A percentile compares a stretch with the other conserved stretches of the same genome.
Conservation (phyloP, 2,329 filamentous ascomycete species). For the Pyrenophora seminiperda region DNA sequence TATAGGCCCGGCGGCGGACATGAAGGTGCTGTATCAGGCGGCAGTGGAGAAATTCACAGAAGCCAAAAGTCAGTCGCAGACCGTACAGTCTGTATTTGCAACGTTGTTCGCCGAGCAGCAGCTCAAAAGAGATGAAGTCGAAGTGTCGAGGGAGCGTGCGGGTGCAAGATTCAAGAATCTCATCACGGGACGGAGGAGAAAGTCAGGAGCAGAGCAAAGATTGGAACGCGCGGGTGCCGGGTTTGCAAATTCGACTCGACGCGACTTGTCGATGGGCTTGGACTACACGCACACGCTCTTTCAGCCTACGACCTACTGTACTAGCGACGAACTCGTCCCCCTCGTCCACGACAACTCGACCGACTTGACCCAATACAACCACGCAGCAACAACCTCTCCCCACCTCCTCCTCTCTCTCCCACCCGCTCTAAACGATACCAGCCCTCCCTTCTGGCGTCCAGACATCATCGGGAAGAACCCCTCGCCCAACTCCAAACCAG, state of each 20-base stretch:
- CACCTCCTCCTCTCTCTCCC: slow-evolving; percentile 53
- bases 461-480: slow-evolving; percentile 33
- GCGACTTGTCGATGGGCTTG: slow-evolving; percentile 59
- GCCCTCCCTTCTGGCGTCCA: slow-evolving; percentile 40
- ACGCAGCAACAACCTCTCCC: slow-evolving; percentile 49
- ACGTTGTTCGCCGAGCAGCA: slow-evolving; percentile 62
- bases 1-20: slow-evolving; percentile 58
- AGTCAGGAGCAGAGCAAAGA: slow-evolving; percentile 44
- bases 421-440: slow-evolving; percentile 34
- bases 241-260: slow-evolving; percentile 44
- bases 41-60: slow-evolving; percentile 47
- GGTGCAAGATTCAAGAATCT: slow-evolving; percentile 23
- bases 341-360: slow-evolving; percentile 42
- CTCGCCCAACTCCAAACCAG: slow-evolving; percentile 33
- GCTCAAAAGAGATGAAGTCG: slow-evolving; percentile 52
- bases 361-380: slow-evolving; percentile 45
- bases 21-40: slow-evolving; percentile 54
- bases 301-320: slow-evolving; percentile 36
- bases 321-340: slow-evolving; percentile 35
- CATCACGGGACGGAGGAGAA: slow-evolving; percentile 35
- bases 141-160: slow-evolving; percentile 13
- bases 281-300: slow-evolving; percentile 60
- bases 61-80: slow-evolving; percentile 36
- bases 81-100: slow-evolving; percentile 55
- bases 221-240: slow-evolving; percentile 26